Evolutionary conservation across 129 eudicot genomes (phyloP).

Genomic region (Escallonia rubra): DNA sequence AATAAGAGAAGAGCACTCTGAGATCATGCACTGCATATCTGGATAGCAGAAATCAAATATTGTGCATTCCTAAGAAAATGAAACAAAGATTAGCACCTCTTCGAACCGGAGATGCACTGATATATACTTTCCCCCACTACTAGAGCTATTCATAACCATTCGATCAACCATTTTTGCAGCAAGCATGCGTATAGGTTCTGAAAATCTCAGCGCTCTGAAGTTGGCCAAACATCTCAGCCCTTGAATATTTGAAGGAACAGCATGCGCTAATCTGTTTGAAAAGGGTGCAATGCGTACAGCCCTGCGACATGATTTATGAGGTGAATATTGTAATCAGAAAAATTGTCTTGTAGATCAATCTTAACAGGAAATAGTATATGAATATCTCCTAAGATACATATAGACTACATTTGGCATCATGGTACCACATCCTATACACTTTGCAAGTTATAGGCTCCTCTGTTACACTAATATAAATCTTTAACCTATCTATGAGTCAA

Average conservation of each 20-base stretch:
- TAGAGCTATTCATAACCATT: constrained; percentile 73
- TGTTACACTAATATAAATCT: too few relatives aligned
- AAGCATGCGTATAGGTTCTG: constrained; percentile 87
- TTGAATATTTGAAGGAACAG: constrained; percentile 84
- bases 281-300: constrained; percentile 98
- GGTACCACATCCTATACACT: too few relatives aligned
- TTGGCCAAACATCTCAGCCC: constrained; percentile 86
- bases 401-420: too few relatives aligned
- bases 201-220: constrained; percentile 93
- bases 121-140: constrained; percentile 79
- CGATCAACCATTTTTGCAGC: constrained; percentile 96
- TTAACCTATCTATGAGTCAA: too few relatives aligned
- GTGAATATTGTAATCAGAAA: constrained; percentile 7
- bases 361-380: too few relatives aligned
- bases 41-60: neutral
- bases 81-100: constrained; percentile 46
- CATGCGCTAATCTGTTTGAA: constrained; percentile 95
- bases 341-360: neutral
- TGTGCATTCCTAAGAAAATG: neutral
- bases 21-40: neutral
- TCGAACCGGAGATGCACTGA: constrained; percentile 98
- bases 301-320: constrained; percentile 44
- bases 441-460: too few relatives aligned
- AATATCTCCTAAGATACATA: too few relatives aligned
- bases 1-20: constrained; percentile 12